Conservation (phyloP, 1,139 yeast species). For the Nematodospora anomalae region DNA sequence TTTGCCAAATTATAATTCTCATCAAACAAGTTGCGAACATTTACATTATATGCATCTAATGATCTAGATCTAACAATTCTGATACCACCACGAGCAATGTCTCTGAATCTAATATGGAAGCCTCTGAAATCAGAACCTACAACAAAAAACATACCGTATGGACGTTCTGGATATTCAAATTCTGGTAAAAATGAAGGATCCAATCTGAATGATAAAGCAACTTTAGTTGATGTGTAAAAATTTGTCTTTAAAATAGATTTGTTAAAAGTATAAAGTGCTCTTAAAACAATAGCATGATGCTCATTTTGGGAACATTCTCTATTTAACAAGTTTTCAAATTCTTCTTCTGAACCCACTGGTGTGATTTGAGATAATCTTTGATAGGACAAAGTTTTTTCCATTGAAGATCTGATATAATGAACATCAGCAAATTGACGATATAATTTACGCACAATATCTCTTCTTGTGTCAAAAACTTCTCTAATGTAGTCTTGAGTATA, state of each 20-base stretch:
- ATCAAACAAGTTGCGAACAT: conserved; percentile 87
- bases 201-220: conserved; percentile 90
- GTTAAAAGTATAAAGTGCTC: conserved; percentile 82
- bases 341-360: conserved; percentile 74
- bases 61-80: conserved; percentile 90
- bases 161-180: conserved; percentile 86
- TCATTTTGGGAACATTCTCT: conserved; percentile 80
- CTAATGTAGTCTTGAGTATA: conserved; percentile 83
- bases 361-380: conserved; percentile 80
- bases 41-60: conserved; percentile 80
- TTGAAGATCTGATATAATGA: conserved; percentile 75
- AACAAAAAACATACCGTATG: conserved; percentile 91
- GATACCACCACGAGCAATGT: conserved; percentile 97
- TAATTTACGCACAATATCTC: conserved; percentile 74
- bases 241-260: conserved; percentile 88
- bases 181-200: conserved; percentile 82
- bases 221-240: conserved; percentile 91
- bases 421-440: conserved; percentile 91
- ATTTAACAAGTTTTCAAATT: conserved; percentile 66
- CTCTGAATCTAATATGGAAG: conserved; percentile 95
- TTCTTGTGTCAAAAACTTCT: conserved; percentile 71
- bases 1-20: conserved; percentile 95
- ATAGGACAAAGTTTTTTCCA: conserved; percentile 83
- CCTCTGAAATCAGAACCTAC: conserved; percentile 98
- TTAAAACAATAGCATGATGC: conserved; percentile 75